Conservation (phyloP, 2,329 filamentous ascomycete species). For the Cladophialophora psammophila region DNA sequence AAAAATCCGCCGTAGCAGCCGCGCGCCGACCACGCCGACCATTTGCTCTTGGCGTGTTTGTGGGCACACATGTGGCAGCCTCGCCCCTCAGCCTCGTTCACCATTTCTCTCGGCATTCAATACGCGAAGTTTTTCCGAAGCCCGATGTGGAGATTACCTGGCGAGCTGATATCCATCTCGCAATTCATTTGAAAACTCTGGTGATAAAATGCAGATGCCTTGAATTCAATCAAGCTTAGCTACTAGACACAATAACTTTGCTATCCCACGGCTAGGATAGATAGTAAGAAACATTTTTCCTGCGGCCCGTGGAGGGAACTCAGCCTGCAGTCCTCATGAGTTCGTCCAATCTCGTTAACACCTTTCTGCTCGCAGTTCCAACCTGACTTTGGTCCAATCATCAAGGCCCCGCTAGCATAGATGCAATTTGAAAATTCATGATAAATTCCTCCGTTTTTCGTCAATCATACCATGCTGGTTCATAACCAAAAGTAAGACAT, state of each 20-base stretch:
- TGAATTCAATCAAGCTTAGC: neutral
- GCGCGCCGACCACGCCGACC: neutral
- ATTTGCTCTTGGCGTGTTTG: conserved; percentile 4
- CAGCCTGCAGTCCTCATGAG: conserved; percentile 1
- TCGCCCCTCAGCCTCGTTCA: neutral
- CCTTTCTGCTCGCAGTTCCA: conserved; percentile 17
- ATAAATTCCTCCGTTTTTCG: conserved; percentile 21
- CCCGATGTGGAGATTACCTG: neutral
- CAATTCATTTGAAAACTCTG: neutral
- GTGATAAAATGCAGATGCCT: neutral
- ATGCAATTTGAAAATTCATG: conserved; percentile 20
- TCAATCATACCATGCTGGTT: conserved; percentile 27
- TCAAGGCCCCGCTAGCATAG: conserved; percentile 12
- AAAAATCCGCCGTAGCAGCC: neutral
- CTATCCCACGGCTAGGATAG: neutral
- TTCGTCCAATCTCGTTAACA: conserved; percentile 6
- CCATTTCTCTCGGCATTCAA: neutral
- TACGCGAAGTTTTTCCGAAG: neutral
- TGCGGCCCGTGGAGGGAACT: neutral
- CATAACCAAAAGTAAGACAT: neutral
- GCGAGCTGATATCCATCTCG: too few relatives aligned
- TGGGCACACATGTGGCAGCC: neutral
- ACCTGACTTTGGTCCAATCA: conserved; percentile 10
- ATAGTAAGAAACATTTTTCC: conserved; percentile 9
- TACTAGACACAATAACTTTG: neutral